These are phyloP conservation scores for Ophiocordyceps camponoti-leonardi DNA, from an alignment of 2,329 filamentous ascomycete species.

Conservation along the genomic window DNA sequence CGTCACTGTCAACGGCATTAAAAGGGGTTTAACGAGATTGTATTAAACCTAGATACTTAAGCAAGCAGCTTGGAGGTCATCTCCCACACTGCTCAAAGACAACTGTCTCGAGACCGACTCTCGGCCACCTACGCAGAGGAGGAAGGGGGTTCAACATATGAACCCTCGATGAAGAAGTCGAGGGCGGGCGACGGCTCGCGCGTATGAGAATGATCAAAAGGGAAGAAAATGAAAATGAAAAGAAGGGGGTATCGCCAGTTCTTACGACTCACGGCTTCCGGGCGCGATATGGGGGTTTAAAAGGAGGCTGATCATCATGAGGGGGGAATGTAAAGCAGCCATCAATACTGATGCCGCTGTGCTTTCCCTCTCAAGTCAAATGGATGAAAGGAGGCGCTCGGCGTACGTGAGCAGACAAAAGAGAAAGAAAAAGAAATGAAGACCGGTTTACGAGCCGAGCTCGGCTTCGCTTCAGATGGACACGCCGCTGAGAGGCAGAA, in stretches of 20 bases:
- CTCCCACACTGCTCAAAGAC: neutral
- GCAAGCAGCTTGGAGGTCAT: neutral
- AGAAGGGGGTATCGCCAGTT: neutral
- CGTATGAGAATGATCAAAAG: neutral
- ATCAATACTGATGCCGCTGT: neutral
- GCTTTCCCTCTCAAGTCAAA: neutral
- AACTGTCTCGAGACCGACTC: neutral
- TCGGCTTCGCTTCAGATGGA: neutral
- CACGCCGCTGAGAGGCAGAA: conserved; percentile 38
- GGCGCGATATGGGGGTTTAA: neutral
- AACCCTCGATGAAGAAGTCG: neutral
- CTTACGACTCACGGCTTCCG: neutral
- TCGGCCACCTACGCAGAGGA: neutral
- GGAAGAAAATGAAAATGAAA: neutral
- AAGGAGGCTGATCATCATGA: no score
- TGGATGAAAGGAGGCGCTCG: neutral
- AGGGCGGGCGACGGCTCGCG: neutral
- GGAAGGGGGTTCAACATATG: neutral
- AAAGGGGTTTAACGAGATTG: neutral
- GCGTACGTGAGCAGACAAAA: neutral
- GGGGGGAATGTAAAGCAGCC: neutral
- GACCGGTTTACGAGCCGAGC: neutral
- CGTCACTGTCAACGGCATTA: no score
- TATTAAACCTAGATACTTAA: neutral
- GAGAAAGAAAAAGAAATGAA: neutral